Percentiles rank a stretch among this genome's conserved stretches.
Evolutionary conservation across 768 basidiomycete species (phyloP).

Genomic region (Pleurotus pulmonarius): DNA sequence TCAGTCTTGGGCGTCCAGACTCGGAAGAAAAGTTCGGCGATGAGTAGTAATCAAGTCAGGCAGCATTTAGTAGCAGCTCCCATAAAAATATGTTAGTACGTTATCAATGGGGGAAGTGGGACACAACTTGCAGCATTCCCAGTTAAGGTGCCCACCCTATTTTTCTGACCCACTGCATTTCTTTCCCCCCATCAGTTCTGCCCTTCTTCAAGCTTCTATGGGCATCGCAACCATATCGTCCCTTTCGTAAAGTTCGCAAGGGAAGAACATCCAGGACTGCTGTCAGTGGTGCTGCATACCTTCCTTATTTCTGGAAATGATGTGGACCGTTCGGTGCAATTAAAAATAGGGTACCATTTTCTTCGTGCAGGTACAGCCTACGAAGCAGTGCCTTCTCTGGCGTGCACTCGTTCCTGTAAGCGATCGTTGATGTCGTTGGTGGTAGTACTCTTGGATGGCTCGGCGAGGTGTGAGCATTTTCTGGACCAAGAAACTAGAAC

Average conservation of each 20-base stretch:
- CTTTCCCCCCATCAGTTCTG: slow-evolving; percentile 51
- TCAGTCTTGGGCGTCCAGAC: slow-evolving; percentile 72
- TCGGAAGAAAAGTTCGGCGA: slow-evolving; percentile 77
- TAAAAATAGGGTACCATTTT: background rate
- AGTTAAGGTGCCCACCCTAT: slow-evolving; percentile 61
- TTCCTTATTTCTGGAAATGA: slow-evolving; percentile 40
- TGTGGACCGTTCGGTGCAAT: background rate
- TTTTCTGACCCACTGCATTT: slow-evolving; percentile 21
- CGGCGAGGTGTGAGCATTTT: no score
- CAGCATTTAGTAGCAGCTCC: slow-evolving; percentile 74
- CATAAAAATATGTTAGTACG: slow-evolving; percentile 27
- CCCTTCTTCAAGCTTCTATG: slow-evolving; percentile 45
- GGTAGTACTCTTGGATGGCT: no score
- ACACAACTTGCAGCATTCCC: slow-evolving; percentile 61
- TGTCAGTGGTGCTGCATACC: slow-evolving; percentile 58
- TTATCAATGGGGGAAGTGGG: background rate
- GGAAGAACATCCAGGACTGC: slow-evolving; percentile 50
- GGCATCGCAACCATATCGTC: slow-evolving; percentile 59
- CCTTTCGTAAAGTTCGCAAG: slow-evolving; percentile 64
- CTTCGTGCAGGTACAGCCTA: background rate
- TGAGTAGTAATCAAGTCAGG: slow-evolving; percentile 86
- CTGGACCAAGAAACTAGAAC: no score
- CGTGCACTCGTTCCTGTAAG: background rate
- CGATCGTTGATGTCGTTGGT: no score
- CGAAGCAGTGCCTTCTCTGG: background rate